Evolutionary conservation across 2,329 filamentous ascomycete species (phyloP), one percentile per base, ranked within the genome.

Genomic region (Exserohilum turcica): DNA sequence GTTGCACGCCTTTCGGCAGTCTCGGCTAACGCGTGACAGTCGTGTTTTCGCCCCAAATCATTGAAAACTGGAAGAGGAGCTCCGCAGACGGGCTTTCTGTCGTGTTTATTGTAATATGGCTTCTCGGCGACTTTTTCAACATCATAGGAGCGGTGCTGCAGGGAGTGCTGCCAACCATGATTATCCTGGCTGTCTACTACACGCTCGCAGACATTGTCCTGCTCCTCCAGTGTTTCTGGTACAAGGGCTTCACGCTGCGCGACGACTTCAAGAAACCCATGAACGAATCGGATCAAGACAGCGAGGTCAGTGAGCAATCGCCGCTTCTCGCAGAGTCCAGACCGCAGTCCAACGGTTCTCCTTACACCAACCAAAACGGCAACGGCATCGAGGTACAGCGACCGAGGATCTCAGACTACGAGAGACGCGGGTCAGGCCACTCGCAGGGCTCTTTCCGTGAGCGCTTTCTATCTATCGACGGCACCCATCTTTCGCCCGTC

Each of bases 21-120:
- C 36, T 31, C 50, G 13, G 37, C 61, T 68, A 37, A 70, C 42
- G 9, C 31, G 38, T 28, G 6, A 13, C 40, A 71, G 71, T 97
- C 31, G 94, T 99, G 52, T 99, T 97, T 78, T 94, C 91, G 0
- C 94, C 94, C 2, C 94, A 99, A 66, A 97, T 99, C 65, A 88
- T 96, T 65, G 91, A 96, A 70, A 97, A 97, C 72, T 97, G 96
- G 78, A 87, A 87, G 59, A 85, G 92, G 50, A 80, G 85, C 61
- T 95, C 89, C 35, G 91, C 92, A 52, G 91, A 97, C 72, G 93
- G 92, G 2, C 82, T 97, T 1, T 96, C 91, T 0, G 84, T 97
- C 12, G 88, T 93, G 50, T 99, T 97, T 78, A 86, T 97, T 69
- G 87, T 95, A 55, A 85, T 96, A 67, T 99, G 94, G 94, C 83